Base-by-base conservation (phyloP, 441 rosid species). In the Melastoma candidum region DNA sequence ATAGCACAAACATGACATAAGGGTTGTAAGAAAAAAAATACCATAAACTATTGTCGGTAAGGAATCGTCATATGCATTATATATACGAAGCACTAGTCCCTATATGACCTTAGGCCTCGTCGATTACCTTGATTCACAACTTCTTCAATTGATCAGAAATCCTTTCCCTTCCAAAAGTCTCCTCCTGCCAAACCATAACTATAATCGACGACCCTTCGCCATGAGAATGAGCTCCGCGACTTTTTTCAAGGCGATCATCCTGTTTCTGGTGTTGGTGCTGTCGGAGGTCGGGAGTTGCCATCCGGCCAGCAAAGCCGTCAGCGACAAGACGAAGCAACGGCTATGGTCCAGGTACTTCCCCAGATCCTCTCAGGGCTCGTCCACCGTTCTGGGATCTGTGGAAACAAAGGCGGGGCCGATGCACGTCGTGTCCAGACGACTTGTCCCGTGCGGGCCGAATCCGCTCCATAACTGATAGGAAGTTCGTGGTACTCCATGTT, bases 401-500 rank as follows among this genome's bases (percentile, higher is more conserved):
- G 49, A 45, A 25, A 63, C 11, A 24, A 54, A 44, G 36, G 53
- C 47, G 45, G 26, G 47, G 4, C 26, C 11, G 11, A 2, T 59
- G 1, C 75, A 52, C 14, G 9, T 46, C 0, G 71, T 65, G 36
- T 72, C 79, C 2, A 75, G 57, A 25, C 53, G 79, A 43, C 52
- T 61, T 3, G 77, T 74, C 48, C 75, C 79, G 0, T 0, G 62
- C 1, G 82, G 79, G 41, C 82, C 82, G 24, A 74, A 71, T 56
- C 79, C 70, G 14, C 79, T 72, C 56, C 83, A 77, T 63, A 74
- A 72, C 13, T 67, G 74, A 74, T 57, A 12, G 0, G 48, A 11
- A 53, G 32, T 47, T 12, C 14, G 24, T 25, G 46, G n/a, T 55
- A 12, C 7, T 44, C 7, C 36, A 3, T 6, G 36, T 29, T 29